Conservation (phyloP, 495 filamentous ascomycete species). For the Daldinia grandis region DNA sequence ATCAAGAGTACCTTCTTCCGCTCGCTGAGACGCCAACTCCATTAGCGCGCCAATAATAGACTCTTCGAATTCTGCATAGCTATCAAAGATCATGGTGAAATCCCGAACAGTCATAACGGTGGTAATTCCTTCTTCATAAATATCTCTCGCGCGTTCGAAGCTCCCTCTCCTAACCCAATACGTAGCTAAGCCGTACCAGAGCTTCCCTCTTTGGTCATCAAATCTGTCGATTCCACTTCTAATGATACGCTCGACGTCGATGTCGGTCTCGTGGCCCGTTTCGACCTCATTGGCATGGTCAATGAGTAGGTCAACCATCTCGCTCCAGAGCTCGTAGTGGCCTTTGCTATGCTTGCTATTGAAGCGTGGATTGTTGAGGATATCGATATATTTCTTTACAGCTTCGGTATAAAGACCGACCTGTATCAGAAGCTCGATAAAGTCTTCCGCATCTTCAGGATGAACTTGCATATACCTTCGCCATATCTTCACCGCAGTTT, state of each 20-base stretch:
- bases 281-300: conserved; percentile 87
- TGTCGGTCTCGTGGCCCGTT: conserved; percentile 77
- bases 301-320: conserved; percentile 97
- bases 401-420: conserved; percentile 90
- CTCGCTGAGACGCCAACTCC: conserved; percentile 82
- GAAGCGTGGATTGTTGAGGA: conserved; percentile 91
- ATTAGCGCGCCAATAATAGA: conserved; percentile 91
- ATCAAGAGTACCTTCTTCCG: conserved; percentile 81
- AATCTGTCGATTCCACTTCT: conserved; percentile 93
- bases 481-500: conserved; percentile 94
- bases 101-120: conserved; percentile 99
- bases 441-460: conserved; percentile 94
- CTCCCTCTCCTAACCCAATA: conserved; percentile 96
- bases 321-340: conserved; percentile 95
- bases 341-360: conserved; percentile 93
- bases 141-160: conserved; percentile 88
- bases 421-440: conserved; percentile 85
- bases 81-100: conserved; percentile 96
- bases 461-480: conserved; percentile 97
- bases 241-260: conserved; percentile 93
- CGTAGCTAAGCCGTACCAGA: conserved; percentile 96
- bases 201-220: conserved; percentile 90
- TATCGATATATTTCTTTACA: conserved; percentile 90
- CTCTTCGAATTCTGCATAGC: conserved; percentile 97
- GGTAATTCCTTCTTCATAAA: conserved; percentile 96